A percentile compares a stretch with the other conserved stretches of the same genome.
Evolutionary conservation across 106 monocot genomes (phyloP).

Genomic region (Dendrobium nobile): DNA sequence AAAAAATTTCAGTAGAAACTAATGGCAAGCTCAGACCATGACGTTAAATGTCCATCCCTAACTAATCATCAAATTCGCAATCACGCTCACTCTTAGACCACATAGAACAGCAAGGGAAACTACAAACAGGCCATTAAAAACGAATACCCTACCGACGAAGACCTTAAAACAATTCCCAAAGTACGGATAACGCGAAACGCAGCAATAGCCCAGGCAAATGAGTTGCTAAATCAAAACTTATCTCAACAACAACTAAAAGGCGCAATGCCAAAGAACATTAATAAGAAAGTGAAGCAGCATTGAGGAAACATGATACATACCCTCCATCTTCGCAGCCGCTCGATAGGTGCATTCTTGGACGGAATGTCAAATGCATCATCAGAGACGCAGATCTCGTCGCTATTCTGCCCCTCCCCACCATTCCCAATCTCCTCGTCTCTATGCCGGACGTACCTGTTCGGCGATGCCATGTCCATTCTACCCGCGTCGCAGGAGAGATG

Average conservation of each 20-base stretch:
- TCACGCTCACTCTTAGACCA: not conserved
- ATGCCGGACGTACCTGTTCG: constrained; percentile 2
- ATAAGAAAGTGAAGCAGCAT: not conserved
- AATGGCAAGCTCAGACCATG: not conserved
- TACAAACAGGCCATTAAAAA: not conserved
- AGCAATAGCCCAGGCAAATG: not conserved
- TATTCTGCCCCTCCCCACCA: not conserved
- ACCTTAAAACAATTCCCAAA: not conserved
- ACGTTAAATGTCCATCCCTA: not conserved
- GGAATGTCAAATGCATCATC: constrained; percentile 38
- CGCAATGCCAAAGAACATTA: not conserved
- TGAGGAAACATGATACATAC: constrained; percentile 9
- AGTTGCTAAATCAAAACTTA: not conserved
- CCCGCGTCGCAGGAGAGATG: constrained; percentile 15
- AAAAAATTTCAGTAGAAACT: not conserved
- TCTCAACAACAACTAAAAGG: not conserved
- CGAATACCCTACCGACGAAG: not conserved
- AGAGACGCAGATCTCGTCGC: not conserved
- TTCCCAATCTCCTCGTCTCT: constrained; percentile 11
- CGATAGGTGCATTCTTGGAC: constrained; percentile 35
- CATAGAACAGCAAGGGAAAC: not conserved
- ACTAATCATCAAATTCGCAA: not conserved
- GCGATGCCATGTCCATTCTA: constrained; percentile 1
- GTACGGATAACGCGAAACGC: not conserved
- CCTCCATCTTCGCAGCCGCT: constrained; percentile 39